phyloP scores from a whole-genome alignment of 129 eudicot species.

The Ambrosia artemisiifolia region DNA sequence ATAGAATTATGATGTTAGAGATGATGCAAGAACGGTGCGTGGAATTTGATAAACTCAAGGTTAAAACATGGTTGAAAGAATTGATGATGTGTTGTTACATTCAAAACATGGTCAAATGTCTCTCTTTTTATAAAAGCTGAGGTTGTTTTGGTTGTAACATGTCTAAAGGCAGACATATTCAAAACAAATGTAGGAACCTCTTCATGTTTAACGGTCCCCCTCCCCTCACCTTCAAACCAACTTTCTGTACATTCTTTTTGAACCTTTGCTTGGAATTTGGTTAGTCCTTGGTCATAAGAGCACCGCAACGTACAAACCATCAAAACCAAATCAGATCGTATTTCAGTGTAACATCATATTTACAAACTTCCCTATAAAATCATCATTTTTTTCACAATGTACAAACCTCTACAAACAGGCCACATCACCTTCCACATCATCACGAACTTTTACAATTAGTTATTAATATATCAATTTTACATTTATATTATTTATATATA shows the following conservation, averaged over 20 bases:
- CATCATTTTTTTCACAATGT: no score
- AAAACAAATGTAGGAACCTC: constrained; percentile 33
- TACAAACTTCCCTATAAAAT: no score
- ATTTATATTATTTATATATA: no score
- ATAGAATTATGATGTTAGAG: constrained; percentile 14
- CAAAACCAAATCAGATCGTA: no score
- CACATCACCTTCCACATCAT: no score
- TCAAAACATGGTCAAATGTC: constrained; percentile 32
- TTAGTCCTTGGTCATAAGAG: neutral
- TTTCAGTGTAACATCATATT: no score
- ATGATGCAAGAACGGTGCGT: constrained; percentile 4
- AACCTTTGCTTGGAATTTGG: neutral
- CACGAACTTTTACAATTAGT: no score
- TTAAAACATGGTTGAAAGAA: constrained; percentile 15
- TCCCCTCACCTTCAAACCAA: neutral
- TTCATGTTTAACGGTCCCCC: constrained; percentile 32
- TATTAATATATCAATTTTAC: no score
- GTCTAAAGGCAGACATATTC: constrained; percentile 41
- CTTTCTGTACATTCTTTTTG: constrained; percentile 5
- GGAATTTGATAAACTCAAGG: constrained; percentile 9
- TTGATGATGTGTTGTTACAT: constrained; percentile 24
- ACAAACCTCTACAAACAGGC: no score
- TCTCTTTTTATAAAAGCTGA: constrained; percentile 33
- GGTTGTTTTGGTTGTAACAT: constrained; percentile 33
- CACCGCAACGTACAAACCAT: no score